Evolutionary conservation across 2,329 filamentous ascomycete species (phyloP).

Genomic region (Ophiognomonia clavigignenti-juglandacearum): DNA sequence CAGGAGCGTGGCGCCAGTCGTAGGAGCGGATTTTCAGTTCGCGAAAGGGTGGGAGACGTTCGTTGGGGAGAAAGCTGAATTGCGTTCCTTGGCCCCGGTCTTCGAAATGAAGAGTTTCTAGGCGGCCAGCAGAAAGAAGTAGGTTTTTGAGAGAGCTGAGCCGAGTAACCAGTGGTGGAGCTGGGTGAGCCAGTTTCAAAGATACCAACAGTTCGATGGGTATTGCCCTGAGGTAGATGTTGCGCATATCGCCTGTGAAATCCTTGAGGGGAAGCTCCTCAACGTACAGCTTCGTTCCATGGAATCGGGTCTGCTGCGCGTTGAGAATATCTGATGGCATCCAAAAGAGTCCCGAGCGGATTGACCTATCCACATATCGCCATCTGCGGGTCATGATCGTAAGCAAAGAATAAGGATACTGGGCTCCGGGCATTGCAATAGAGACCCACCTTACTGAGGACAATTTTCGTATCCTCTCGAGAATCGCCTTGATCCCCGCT

Average conservation of each 20-base stretch:
- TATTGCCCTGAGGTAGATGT: constrained; percentile 33
- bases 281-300: constrained; percentile 31
- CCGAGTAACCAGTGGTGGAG: constrained; percentile 35
- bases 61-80: constrained; percentile 34
- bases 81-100: constrained; percentile 40
- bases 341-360: constrained; percentile 27
- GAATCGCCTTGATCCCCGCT: constrained; percentile 28
- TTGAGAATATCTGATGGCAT: constrained; percentile 35
- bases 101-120: constrained; percentile 37
- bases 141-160: constrained; percentile 38
- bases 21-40: constrained; percentile 41
- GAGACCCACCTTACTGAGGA: constrained; percentile 33
- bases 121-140: constrained; percentile 29
- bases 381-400: constrained; percentile 26
- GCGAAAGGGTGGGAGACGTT: constrained; percentile 38
- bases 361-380: constrained; percentile 30
- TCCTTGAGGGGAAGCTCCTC: constrained; percentile 36
- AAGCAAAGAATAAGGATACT: not conserved
- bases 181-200: constrained; percentile 34
- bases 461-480: constrained; percentile 31
- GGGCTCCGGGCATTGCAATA: not conserved
- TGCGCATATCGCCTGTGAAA: constrained; percentile 27
- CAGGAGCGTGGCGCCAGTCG: constrained; percentile 40
- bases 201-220: constrained; percentile 34
- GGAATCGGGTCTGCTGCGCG: constrained; percentile 23